Evolutionary conservation across 805 yeast species (phyloP).

Genomic region (Metschnikowia corniflorae): DNA sequence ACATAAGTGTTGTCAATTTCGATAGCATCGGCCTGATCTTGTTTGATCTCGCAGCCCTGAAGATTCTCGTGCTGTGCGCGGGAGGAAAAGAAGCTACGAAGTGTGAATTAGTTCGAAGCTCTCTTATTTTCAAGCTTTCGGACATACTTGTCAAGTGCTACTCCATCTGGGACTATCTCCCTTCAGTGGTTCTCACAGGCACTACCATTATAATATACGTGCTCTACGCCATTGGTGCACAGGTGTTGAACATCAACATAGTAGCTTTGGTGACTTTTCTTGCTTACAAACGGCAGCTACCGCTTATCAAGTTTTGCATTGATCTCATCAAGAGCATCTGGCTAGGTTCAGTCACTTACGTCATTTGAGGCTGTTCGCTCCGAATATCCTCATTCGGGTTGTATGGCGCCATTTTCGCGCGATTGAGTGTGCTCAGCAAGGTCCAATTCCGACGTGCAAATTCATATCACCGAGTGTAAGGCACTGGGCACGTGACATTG

Average conservation of each 20-base stretch:
- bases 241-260: slow-evolving; percentile 15
- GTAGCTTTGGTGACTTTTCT: slow-evolving; percentile 5
- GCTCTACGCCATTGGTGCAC: slow-evolving; percentile 14
- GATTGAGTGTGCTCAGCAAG: too few relatives aligned
- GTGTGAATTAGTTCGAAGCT: slow-evolving; percentile 7
- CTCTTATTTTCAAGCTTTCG: slow-evolving; percentile 16
- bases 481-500: too few relatives aligned
- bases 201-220: slow-evolving; percentile 13
- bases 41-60: slow-evolving; percentile 8
- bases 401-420: too few relatives aligned
- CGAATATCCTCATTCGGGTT: too few relatives aligned
- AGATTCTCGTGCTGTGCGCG: slow-evolving; percentile 7
- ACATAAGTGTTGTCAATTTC: background rate
- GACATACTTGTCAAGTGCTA: slow-evolving; percentile 9
- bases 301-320: slow-evolving; percentile 6
- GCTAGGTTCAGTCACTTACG: slow-evolving; percentile 4
- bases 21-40: slow-evolving; percentile 18
- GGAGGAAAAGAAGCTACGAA: background rate
- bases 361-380: slow-evolving; percentile 2
- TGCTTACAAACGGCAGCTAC: slow-evolving; percentile 6
- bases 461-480: too few relatives aligned
- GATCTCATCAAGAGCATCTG: slow-evolving; percentile 6
- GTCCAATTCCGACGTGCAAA: too few relatives aligned
- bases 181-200: slow-evolving; percentile 9
- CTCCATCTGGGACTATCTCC: slow-evolving; percentile 8